These are phyloP conservation scores for Phytophthora cryptogea DNA, from an alignment of 352 stramenopile genomes.

Conservation along the genomic window DNA sequence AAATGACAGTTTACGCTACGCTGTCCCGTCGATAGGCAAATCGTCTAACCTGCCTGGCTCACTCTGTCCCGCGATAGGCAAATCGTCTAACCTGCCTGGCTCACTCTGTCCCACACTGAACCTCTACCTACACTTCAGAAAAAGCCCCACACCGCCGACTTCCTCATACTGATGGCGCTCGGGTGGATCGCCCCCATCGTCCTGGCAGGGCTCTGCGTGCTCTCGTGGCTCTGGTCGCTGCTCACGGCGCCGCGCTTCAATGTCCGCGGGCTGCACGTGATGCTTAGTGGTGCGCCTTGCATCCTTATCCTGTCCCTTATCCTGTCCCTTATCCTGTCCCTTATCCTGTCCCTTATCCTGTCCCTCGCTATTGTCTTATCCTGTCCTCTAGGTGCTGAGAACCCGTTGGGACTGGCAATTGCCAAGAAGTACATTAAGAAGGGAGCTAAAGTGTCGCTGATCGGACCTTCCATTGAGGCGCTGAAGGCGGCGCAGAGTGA, in stretches of 20 bases:
- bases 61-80: no score
- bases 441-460: slow-evolving; percentile 58
- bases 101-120: neutral
- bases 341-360: neutral
- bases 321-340: neutral
- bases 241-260: slow-evolving; percentile 51
- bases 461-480: slow-evolving; percentile 42
- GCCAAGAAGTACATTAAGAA: slow-evolving; percentile 61
- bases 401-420: slow-evolving; percentile 56
- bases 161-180: slow-evolving; percentile 22
- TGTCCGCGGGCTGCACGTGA: slow-evolving; percentile 57
- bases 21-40: neutral
- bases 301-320: neutral
- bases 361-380: neutral
- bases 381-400: slow-evolving; percentile 33
- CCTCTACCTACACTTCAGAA: neutral
- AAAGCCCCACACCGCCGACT: neutral
- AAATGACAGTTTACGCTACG: slow-evolving; percentile 8
- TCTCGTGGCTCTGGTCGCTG: slow-evolving; percentile 55
- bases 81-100: neutral
- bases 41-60: neutral
- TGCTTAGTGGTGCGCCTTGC: slow-evolving; percentile 48
- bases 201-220: slow-evolving; percentile 38
- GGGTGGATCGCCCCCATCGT: slow-evolving; percentile 49
- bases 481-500: slow-evolving; percentile 41